These are phyloP conservation scores for Rhodomyrtus psidioides DNA, from an alignment of 441 rosid genomes.

Conservation along the genomic window DNA sequence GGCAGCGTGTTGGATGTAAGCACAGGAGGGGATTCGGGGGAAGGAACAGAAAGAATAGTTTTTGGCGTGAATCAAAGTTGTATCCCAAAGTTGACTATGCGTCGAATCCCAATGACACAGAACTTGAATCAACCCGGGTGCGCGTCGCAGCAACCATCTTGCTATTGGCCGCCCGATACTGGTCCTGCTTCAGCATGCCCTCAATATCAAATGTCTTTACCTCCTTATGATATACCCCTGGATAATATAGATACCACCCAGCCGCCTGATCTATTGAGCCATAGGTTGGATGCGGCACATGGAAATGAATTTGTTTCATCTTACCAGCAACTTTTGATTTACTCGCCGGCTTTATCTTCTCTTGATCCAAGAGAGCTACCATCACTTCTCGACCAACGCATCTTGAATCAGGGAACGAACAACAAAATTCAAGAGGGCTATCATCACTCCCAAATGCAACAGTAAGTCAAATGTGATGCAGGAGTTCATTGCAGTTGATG, in stretches of 20 bases:
- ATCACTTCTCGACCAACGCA: rapidly evolving
- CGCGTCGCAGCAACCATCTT: neutral
- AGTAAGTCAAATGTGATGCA: too few relatives aligned
- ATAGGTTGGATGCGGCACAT: rapidly evolving
- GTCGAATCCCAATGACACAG: neutral
- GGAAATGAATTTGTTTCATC: neutral
- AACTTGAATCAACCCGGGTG: neutral
- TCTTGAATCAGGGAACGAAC: neutral
- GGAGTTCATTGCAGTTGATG: neutral
- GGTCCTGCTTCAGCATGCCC: neutral
- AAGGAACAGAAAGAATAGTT: neutral
- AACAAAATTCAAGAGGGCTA: too few relatives aligned
- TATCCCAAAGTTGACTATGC: neutral
- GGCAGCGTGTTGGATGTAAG: too few relatives aligned
- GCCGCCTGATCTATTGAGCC: too few relatives aligned
- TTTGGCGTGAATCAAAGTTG: rapidly evolving
- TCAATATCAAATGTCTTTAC: neutral
- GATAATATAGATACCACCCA: too few relatives aligned
- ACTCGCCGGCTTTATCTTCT: neutral
- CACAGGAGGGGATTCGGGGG: too few relatives aligned
- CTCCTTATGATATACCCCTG: rapidly evolving
- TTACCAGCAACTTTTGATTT: rapidly evolving
- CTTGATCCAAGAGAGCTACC: rapidly evolving
- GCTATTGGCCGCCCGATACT: neutral
- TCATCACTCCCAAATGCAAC: too few relatives aligned